These are phyloP conservation scores for Populus trichocarpa DNA, from an alignment of 441 rosid genomes.

Conservation along the genomic window DNA sequence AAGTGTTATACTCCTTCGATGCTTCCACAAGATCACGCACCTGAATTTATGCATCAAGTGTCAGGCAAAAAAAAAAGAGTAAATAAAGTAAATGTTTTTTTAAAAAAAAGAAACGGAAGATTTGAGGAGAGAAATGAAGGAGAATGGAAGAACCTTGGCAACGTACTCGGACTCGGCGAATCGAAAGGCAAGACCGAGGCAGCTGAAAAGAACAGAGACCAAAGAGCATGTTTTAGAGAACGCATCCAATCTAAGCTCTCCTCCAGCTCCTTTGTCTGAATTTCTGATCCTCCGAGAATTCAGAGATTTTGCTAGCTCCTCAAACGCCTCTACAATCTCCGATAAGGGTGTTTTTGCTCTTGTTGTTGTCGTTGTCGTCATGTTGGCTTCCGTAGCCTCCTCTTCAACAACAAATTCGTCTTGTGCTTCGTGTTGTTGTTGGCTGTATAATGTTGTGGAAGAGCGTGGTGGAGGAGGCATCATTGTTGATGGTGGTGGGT, in stretches of 20 bases:
- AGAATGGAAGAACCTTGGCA: conserved; percentile 48
- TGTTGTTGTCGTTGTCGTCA: conserved; percentile 9
- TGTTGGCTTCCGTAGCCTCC: conserved; percentile 31
- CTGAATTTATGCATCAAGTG: conserved; percentile 26
- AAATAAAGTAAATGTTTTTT: not conserved
- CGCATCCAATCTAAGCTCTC: conserved; percentile 48
- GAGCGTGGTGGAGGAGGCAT: not conserved
- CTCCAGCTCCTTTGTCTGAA: not conserved
- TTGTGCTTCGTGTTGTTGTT: not conserved
- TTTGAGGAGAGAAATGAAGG: not conserved
- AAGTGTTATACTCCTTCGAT: conserved; percentile 46
- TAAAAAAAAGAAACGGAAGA: not conserved
- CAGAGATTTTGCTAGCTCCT: conserved; percentile 43
- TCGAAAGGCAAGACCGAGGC: conserved; percentile 88
- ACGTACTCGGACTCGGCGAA: conserved; percentile 85
- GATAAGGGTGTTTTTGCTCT: conserved; percentile 39
- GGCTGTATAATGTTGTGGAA: not conserved
- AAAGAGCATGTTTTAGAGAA: conserved; percentile 73
- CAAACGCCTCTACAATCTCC: conserved; percentile 65
- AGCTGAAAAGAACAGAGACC: conserved; percentile 70
- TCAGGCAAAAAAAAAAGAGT: not conserved
- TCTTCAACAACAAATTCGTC: not conserved
- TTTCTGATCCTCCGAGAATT: conserved; percentile 14
- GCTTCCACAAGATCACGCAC: conserved; percentile 64
- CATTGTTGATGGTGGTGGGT: not conserved